phyloP scores from a whole-genome alignment of 1,284 basidiomycete species.

The Pholiota adiposa region DNA sequence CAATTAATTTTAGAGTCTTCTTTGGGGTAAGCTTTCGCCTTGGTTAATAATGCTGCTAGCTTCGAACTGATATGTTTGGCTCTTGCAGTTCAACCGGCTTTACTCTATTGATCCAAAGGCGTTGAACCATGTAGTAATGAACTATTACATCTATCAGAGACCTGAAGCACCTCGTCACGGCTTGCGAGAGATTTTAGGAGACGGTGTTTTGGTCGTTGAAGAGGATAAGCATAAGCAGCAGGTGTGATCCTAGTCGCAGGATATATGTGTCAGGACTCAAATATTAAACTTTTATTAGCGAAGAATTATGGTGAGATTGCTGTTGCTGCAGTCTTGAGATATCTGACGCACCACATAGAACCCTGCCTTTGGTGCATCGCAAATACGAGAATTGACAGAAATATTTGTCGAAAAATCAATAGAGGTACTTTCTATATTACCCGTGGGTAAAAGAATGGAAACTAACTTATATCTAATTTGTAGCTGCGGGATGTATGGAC shows the following conservation, averaged over 20 bases:
- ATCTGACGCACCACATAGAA: conserved; percentile 40
- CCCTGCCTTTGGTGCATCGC: conserved; percentile 59
- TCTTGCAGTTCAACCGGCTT: conserved; percentile 41
- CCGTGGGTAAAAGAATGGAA: background rate
- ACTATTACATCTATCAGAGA: conserved; percentile 51
- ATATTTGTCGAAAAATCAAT: conserved; percentile 59
- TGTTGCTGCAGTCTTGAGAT: background rate
- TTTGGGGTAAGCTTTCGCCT: conserved; percentile 48
- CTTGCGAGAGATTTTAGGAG: conserved; percentile 47
- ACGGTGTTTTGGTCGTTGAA: conserved; percentile 52
- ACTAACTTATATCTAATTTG: background rate
- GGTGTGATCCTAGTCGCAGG: conserved; percentile 31
- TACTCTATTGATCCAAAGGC: conserved; percentile 54
- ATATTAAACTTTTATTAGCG: conserved; percentile 30
- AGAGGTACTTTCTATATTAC: conserved; percentile 39
- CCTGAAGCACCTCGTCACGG: conserved; percentile 38
- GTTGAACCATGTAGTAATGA: conserved; percentile 52
- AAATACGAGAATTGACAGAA: conserved; percentile 57
- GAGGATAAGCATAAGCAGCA: conserved; percentile 54
- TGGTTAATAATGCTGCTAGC: too few relatives aligned
- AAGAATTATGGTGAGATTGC: conserved; percentile 41
- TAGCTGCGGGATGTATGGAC: conserved; percentile 54
- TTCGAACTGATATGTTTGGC: background rate
- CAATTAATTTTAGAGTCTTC: conserved; percentile 49
- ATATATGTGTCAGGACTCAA: background rate